Percentiles rank a stretch among this genome's conserved stretches.
These are phyloP conservation scores for Debaryomycetaceae sp. DNA, from an alignment of 1,139 yeast species.

Conservation along the genomic window DNA sequence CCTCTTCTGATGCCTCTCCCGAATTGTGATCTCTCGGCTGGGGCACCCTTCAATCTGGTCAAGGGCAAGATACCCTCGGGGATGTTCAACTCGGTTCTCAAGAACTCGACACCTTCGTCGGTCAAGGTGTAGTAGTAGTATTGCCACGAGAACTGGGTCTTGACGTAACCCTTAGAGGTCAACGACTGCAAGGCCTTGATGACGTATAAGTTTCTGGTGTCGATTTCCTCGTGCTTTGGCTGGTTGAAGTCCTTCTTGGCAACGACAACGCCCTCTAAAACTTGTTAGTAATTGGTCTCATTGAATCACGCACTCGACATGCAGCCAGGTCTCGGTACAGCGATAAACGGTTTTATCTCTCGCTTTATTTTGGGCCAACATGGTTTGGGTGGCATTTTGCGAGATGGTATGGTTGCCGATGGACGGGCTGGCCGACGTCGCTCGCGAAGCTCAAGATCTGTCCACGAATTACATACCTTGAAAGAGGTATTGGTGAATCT, in stretches of 20 bases:
- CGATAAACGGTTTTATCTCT: too few relatives aligned
- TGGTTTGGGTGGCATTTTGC: too few relatives aligned
- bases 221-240: constrained; percentile 97
- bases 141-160: constrained; percentile 99
- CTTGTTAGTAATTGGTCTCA: constrained; percentile 23
- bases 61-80: constrained; percentile 99
- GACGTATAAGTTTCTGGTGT: constrained; percentile 95
- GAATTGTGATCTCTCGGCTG: constrained; percentile 75
- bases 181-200: constrained; percentile 99
- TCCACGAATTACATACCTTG: constrained; percentile 69
- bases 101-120: constrained; percentile 98
- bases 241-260: constrained; percentile 99
- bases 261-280: constrained; percentile 93
- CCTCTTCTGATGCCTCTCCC: constrained; percentile 36
- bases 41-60: constrained; percentile 94
- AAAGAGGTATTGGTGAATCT: constrained; percentile 98
- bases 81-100: constrained; percentile 96
- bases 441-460: too few relatives aligned
- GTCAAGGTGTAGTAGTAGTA: constrained; percentile 99
- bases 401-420: too few relatives aligned
- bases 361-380: too few relatives aligned
- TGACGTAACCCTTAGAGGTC: constrained; percentile 98
- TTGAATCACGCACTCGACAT: too few relatives aligned
- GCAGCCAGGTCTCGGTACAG: too few relatives aligned
- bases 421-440: too few relatives aligned